Evolutionary conservation across 208 protist species (phyloP), one percentile per base, ranked within the genome.

Genomic region (Leptomonas pyrrhocoris): DNA sequence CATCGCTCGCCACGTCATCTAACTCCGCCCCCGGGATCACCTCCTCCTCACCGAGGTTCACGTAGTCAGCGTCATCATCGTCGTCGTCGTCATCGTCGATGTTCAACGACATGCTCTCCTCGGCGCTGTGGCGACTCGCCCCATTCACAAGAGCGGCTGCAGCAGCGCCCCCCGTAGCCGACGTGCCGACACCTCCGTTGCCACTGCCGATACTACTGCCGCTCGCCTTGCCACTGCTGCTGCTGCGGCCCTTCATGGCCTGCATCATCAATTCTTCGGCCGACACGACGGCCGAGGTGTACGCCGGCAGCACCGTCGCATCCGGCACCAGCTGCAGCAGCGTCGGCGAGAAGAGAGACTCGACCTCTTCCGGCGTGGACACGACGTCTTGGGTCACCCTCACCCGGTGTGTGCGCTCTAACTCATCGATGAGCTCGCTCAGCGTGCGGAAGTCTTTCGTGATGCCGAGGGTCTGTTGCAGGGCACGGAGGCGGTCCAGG

Each of bases 301-400:
- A 93, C 25, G 90, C 51, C 9, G 87, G 90, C 53, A 95, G 74
- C 63, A 89, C 74, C 23, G 86, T 95, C 13, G 90, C 81, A 59
- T 95, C 90, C 12, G 90, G 90, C 48, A 95, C 83, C 19, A 95
- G 82, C 62, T 93, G 90, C 68, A 92, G 77, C 49, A 95, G 74
- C 43, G 90, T 95, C 0, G 90, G 83, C 25, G 90, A 92, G 66
- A 95, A 78, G 30, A 95, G 75, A 6, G 85, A 77, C 78, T 92
- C 86, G 0, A 95, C 64, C 59, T 95, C 90, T 28, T 89, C 87
- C 23, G 82, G 80, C 5, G 90, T 84, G 31, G 85, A 76, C 12
- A 90, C 68, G 36, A 95, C 73, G 30, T 91, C 85, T 34, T 95
- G 90, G 59, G 79, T 78, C n/a, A 95, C 90, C 7, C 68, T 70